Evolutionary conservation across 257 asterid species (phyloP).

Genomic region (Primulina tabacum): DNA sequence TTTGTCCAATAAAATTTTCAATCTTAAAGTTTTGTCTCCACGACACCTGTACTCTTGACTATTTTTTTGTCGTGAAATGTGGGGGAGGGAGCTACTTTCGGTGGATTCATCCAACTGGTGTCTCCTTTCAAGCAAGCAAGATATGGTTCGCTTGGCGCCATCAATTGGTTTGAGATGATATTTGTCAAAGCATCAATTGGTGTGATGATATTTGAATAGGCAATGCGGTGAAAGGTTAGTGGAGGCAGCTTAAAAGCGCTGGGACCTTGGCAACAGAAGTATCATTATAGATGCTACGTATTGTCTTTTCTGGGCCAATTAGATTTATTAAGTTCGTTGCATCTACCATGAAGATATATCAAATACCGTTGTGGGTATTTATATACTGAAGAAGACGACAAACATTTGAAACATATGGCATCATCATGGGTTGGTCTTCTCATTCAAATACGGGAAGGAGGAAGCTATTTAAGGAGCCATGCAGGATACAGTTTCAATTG

Average conservation of each 20-base stretch:
- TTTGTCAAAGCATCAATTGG: too few relatives aligned
- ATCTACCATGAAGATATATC: too few relatives aligned
- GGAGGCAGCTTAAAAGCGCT: not conserved
- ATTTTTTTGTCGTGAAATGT: not conserved
- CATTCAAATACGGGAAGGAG: not conserved
- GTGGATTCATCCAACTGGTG: not conserved
- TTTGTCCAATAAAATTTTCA: not conserved
- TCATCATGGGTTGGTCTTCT: too few relatives aligned
- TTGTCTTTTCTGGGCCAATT: too few relatives aligned
- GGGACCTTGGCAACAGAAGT: not conserved
- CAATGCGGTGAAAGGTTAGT: not conserved
- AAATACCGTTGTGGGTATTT: too few relatives aligned
- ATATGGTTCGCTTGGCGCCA: not conserved
- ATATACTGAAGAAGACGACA: too few relatives aligned
- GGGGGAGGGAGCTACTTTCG: conserved; percentile 9
- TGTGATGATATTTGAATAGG: not conserved
- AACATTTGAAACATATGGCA: too few relatives aligned
- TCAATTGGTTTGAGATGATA: conserved; percentile 4
- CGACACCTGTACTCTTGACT: not conserved
- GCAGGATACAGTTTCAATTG: not conserved
- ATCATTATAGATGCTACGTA: too few relatives aligned
- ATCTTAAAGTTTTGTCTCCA: not conserved
- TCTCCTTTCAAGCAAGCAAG: not conserved
- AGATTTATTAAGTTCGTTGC: too few relatives aligned
- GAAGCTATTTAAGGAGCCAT: too few relatives aligned